Evolutionary conservation across 2,329 filamentous ascomycete genomes (phyloP), one percentile per base, ranked within the genome.

Genomic region (Monosporascus sp.): DNA sequence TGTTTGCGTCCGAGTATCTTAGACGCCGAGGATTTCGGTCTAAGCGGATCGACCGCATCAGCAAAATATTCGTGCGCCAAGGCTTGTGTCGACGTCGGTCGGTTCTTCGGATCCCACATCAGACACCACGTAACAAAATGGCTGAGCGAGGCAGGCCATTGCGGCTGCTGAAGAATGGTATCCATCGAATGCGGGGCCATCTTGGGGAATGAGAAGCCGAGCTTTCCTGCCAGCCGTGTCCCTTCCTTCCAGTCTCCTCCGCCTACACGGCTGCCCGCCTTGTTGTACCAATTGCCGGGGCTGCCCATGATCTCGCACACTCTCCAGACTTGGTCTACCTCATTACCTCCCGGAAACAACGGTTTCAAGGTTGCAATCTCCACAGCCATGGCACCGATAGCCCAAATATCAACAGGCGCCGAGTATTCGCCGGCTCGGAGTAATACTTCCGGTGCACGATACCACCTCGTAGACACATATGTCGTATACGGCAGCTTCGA

Each of bases 301-400:
- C 93, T 97, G 49, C 94, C 94, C 94, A 99, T 99, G 54, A 99
- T 96, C 70, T 99, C 94, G 68, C 94, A 99, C 0, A 99, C 90
- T 62, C 94, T 87, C 94, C 94, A 99, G 2, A 99, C 94, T 71
- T 99, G 94, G 64, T 99, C 94, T 1, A 99, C 94, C 75, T 99
- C 94, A 68, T 99, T 99, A 66, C 91, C 91, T 63, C 94, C 94
- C 11, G 94, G 94, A 78, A 99, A 99, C 11, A 99, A 77, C 18
- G 94, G 94, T 76, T 97, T 99, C 54, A 99, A 71, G 0, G 94
- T 99, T 26, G 94, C 94, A 58, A 99, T 89, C 70, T 99, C 94
- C 11, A 99, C 94, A 7, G 94, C 94, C 94, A 99, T 99, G 20
- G 94, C 94, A 65, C 94, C 94, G 43, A 99, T 85, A 1, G 94